phyloP scores from a whole-genome alignment of 2,329 filamentous ascomycete species.

The Phoma sp. region DNA sequence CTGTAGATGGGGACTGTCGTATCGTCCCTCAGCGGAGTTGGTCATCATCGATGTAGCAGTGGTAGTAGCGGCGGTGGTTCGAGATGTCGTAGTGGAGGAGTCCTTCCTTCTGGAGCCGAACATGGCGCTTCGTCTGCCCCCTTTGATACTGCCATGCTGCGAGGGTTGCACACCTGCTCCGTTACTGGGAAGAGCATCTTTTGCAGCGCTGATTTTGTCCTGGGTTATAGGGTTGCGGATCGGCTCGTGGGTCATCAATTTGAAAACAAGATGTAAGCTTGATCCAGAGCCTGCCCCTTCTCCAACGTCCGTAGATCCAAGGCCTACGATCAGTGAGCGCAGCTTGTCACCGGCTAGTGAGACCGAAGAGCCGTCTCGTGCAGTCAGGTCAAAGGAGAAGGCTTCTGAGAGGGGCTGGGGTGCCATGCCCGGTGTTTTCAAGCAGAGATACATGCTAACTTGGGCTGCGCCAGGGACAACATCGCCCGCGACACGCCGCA shows the following conservation, averaged over 20 bases:
- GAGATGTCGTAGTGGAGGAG: conserved; percentile 27
- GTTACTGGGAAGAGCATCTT: conserved; percentile 36
- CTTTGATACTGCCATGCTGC: conserved; percentile 47
- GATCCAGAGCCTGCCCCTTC: conserved; percentile 68
- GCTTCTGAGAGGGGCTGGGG: conserved; percentile 79
- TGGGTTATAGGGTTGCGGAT: conserved; percentile 35
- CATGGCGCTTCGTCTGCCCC: conserved; percentile 63
- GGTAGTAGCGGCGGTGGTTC: not conserved
- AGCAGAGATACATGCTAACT: conserved; percentile 78
- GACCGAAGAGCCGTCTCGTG: conserved; percentile 73
- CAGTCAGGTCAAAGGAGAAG: conserved; percentile 78
- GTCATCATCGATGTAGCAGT: conserved; percentile 9
- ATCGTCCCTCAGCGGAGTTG: conserved; percentile 26
- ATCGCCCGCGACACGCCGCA: conserved; percentile 80
- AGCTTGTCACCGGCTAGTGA: conserved; percentile 71
- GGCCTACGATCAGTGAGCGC: conserved; percentile 85
- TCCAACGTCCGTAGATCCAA: conserved; percentile 78
- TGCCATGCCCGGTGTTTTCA: conserved; percentile 68
- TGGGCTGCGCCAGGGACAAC: conserved; percentile 74
- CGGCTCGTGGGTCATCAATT: conserved; percentile 69
- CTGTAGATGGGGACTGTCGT: conserved; percentile 33
- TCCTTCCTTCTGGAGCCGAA: conserved; percentile 68
- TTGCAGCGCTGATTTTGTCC: conserved; percentile 36
- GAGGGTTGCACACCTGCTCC: conserved; percentile 36
- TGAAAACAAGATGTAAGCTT: conserved; percentile 83